Percentiles rank a stretch among this genome's conserved stretches.
Conservation (phyloP, 371 early-diverging fungal genomes). For the Dinochytrium kinnereticum region DNA sequence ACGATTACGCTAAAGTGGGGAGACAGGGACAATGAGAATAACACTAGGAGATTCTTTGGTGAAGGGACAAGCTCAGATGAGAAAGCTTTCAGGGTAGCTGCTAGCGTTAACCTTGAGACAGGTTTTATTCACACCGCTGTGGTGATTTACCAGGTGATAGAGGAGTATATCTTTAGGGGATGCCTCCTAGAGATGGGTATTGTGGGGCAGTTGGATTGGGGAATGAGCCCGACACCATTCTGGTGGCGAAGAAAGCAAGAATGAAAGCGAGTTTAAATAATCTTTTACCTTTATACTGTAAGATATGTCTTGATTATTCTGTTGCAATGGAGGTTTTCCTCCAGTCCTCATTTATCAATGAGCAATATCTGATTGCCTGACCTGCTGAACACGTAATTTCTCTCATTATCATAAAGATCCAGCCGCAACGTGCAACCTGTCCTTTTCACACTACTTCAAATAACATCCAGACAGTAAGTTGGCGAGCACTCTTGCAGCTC, state of each 20-base stretch:
- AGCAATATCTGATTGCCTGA: no score
- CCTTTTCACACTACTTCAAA: no score
- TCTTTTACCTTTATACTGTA: no score
- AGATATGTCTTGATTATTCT: no score
- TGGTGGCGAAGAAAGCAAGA: not conserved
- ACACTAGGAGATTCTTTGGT: not conserved
- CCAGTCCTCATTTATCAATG: no score
- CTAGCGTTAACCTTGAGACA: not conserved
- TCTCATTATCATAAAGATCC: no score
- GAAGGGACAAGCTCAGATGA: not conserved
- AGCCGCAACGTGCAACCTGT: no score
- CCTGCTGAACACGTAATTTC: no score
- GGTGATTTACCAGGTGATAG: not conserved
- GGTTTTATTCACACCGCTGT: not conserved
- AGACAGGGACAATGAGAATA: not conserved
- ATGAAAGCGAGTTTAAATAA: no score
- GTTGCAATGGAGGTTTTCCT: no score
- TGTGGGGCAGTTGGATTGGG: not conserved
- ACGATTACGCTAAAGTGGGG: not conserved
- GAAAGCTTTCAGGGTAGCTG: not conserved
- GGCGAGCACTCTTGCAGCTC: no score
- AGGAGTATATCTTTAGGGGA: not conserved
- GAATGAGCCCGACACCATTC: not conserved
- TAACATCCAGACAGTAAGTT: no score
- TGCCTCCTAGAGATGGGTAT: not conserved